phyloP scores from a whole-genome alignment of 2,329 filamentous ascomycete genomes.

The Graphilbum fragrans region DNA sequence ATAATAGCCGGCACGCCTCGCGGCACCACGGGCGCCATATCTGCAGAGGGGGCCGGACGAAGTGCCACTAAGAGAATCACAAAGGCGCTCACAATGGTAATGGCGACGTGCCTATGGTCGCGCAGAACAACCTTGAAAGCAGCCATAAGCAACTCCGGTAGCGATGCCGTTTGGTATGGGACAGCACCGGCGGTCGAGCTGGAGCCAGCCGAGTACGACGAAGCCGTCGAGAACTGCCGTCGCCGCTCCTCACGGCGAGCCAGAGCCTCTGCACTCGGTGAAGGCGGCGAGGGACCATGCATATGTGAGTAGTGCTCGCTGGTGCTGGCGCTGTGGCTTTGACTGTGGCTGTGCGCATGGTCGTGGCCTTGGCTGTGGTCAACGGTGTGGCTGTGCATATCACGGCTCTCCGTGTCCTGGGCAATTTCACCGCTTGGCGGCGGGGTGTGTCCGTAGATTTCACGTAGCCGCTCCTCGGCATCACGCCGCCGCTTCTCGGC shows the following conservation, averaged over 20 bases:
- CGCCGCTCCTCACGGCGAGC: slow-evolving; percentile 19
- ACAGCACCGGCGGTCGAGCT: too few species aligned
- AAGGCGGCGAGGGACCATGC: slow-evolving; percentile 15
- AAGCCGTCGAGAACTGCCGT: background rate
- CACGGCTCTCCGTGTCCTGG: too few species aligned
- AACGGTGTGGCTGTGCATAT: background rate
- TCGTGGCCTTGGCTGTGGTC: background rate
- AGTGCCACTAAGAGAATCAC: slow-evolving; percentile 36
- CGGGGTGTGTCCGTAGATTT: slow-evolving; percentile 36
- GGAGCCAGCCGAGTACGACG: too few species aligned
- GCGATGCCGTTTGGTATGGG: slow-evolving; percentile 32
- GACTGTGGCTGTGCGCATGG: background rate
- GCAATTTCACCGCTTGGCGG: background rate
- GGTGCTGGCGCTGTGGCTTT: slow-evolving; percentile 1
- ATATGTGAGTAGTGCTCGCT: too few species aligned
- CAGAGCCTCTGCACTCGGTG: slow-evolving; percentile 16
- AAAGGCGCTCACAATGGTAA: slow-evolving; percentile 39
- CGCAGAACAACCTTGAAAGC: slow-evolving; percentile 40
- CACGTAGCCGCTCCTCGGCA: slow-evolving; percentile 39
- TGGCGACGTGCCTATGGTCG: slow-evolving; percentile 48
- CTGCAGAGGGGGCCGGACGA: slow-evolving; percentile 10
- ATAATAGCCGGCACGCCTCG: background rate
- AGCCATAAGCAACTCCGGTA: slow-evolving; percentile 41
- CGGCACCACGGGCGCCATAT: background rate
- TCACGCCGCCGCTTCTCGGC: slow-evolving; percentile 21